A percentile compares a stretch with the other conserved stretches of the same genome.
Conservation (phyloP, 305 asterid species). For the Lippia alba region DNA sequence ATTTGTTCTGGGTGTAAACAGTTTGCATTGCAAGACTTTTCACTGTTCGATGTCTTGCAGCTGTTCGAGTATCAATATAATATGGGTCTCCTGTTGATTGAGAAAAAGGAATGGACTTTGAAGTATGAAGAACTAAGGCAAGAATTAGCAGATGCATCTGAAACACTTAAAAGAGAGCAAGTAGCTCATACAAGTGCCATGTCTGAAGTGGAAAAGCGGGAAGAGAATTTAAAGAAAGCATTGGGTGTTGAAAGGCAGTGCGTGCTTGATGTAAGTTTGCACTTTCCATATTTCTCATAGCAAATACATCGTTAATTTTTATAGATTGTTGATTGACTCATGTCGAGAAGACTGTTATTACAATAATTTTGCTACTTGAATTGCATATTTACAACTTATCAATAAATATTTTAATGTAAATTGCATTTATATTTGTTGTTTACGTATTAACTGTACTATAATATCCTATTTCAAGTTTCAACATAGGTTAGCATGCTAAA, state of each 20-base stretch:
- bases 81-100: constrained; percentile 78
- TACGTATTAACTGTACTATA: background rate
- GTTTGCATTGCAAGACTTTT: constrained; percentile 5
- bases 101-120: constrained; percentile 82
- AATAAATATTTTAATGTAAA: background rate
- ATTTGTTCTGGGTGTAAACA: constrained; percentile 7
- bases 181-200: constrained; percentile 63
- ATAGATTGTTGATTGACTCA: background rate
- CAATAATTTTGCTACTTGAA: constrained; percentile 4
- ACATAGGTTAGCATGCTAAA: background rate
- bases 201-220: constrained; percentile 90
- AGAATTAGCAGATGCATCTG: constrained; percentile 64
- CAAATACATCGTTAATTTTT: constrained; percentile 9
- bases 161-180: constrained; percentile 71
- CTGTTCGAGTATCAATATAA: constrained; percentile 93
- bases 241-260: constrained; percentile 96
- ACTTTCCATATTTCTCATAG: constrained; percentile 5
- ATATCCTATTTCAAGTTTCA: constrained; percentile 11
- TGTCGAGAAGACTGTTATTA: constrained; percentile 2
- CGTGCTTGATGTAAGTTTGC: constrained; percentile 72
- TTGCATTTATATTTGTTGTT: constrained; percentile 7
- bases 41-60: constrained; percentile 48
- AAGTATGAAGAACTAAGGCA: constrained; percentile 72
- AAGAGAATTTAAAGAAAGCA: constrained; percentile 88
- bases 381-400: background rate